Base-by-base conservation (phyloP, 176 grass and related monocot species). In the Zoysia japonica region DNA sequence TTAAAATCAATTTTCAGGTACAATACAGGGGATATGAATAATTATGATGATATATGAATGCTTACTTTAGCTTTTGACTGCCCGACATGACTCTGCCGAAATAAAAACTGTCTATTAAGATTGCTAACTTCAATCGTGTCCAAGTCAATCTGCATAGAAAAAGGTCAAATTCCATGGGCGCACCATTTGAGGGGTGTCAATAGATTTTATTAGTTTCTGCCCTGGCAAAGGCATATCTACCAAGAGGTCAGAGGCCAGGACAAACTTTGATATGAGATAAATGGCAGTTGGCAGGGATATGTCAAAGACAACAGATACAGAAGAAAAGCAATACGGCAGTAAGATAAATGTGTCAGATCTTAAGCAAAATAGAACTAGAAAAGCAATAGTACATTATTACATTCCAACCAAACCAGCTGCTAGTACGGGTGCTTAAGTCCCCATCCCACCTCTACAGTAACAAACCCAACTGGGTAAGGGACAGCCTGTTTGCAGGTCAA, bases 101-200 rank as follows among this genome's bases (percentile, higher is more conserved):
- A 99, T 68, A 99, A 87, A 85, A 99, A 99, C 78, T 99, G 96
- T 45, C 96, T 84, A 64, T 99, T 99, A 69, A 99, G 76, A 86
- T 99, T 99, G 79, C 96, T 99, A 56, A 99, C 92, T 85, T 99
- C 96, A 56, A 99, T 99, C 35, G 96, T 99, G 68, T 99, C 96
- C 92, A 99, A 80, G 72, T 99, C 96, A 89, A 99, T 99, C 96
- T 99, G 88, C 82, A 72, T 11, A 77, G 37, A 44, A 37, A 72
- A 76, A 51, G 28, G 28, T 52, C 7, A 76, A 43, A 57, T 72
- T 77, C 44, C 13, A 57, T 82, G 43, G 16, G 77, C 67, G 43
- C 47, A 64, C 15, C 20, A 19, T 52, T 68, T 70, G 15, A 49
- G 15, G 59, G 5, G 67, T 5, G 78, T 16, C 2, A 3, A 36